Base-by-base conservation (phyloP, 495 filamentous ascomycete species). In the Elasticomyces elasticus region DNA sequence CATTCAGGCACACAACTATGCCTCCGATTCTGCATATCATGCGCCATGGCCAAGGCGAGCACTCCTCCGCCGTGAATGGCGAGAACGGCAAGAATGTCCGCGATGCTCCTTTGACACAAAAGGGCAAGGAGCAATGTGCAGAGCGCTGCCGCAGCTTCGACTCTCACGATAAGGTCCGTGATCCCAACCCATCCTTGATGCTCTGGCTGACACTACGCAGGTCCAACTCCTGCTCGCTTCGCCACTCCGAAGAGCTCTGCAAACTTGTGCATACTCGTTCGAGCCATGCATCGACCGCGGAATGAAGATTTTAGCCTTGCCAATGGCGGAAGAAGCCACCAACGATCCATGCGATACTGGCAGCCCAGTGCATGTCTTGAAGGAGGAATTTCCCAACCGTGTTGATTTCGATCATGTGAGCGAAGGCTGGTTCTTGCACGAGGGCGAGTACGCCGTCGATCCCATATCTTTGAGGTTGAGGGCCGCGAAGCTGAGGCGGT, bases 11-110 rank as follows among this genome's bases (percentile, higher is more conserved):
- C 40, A 27, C 45, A 49, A 49, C 45, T 15, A 52, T 52, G 48
- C 49, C 55, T 7, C 48, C 49, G 7, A 46, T 52, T 22, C 26
- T 59, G 15, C 51, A 54, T 26, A 46, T 59, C 12, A 59, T 59
- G 56, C 51, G 56, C 19, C 56, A 60, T 38, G 56, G 56, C 0
- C 56, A 60, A 45, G 56, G 56, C 23, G 48, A 51, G 13, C 56
- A 60, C 31, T 31, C 23, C 11, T 24, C 13, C 12, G 43, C 28
- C 7, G 53, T 55, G 7, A 30, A 41, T n/a, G n/a, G n/a, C 11
- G 20, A 45, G 9, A 48, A 56, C 19, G 58, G 58, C 5, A 24
- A 51, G 17, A 17, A 48, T 5, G 49, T 60, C 9, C 52, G 43
- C 28, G 58, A 60, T 44, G 45, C 58, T 5, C 25, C 7, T 2